Percentiles rank a stretch among this genome's conserved stretches.
Conservation (phyloP, 345 rosid species). For the Anastatica hierochuntica region DNA sequence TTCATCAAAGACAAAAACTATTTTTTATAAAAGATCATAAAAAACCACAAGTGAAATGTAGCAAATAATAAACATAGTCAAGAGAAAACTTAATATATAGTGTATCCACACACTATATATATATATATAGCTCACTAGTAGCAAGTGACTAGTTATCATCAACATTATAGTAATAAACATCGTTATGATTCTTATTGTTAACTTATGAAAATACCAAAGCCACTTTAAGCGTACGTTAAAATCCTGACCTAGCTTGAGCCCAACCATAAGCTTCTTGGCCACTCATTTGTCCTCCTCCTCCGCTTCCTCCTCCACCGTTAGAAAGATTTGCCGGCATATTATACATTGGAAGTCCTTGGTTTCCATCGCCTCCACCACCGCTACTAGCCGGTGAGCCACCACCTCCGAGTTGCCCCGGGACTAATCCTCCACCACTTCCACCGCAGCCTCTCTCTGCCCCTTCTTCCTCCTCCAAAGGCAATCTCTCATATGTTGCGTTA, state of each 20-base stretch:
- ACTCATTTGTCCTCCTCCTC: slow-evolving; percentile 39
- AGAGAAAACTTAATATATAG: slow-evolving; percentile 17
- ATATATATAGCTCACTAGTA: slow-evolving; percentile 10
- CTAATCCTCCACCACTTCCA: slow-evolving; percentile 38
- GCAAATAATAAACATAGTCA: slow-evolving; percentile 16
- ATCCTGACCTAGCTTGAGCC: slow-evolving; percentile 45
- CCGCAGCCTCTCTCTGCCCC: slow-evolving; percentile 24
- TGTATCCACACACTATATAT: slow-evolving; percentile 13
- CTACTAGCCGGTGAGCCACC: slow-evolving; percentile 29
- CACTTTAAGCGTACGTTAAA: slow-evolving; percentile 11
- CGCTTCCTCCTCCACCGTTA: slow-evolving; percentile 24
- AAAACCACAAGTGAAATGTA: slow-evolving; percentile 10
- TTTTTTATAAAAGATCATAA: too few relatives aligned
- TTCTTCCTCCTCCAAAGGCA: slow-evolving; percentile 41
- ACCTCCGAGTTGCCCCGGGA: slow-evolving; percentile 20
- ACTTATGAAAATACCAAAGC: slow-evolving; percentile 5
- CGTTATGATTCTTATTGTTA: slow-evolving; percentile 20
- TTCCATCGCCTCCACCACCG: slow-evolving; percentile 36
- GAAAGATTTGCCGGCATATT: slow-evolving; percentile 60
- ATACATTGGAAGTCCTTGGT: slow-evolving; percentile 39
- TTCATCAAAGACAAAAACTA: too few relatives aligned
- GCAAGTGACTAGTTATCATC: slow-evolving; percentile 16
- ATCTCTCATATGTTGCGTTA: slow-evolving; percentile 38
- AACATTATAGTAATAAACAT: slow-evolving; percentile 12
- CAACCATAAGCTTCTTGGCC: slow-evolving; percentile 46